phyloP scores from a whole-genome alignment of 73 alveolate species.

The Paramecium octaurelia region DNA sequence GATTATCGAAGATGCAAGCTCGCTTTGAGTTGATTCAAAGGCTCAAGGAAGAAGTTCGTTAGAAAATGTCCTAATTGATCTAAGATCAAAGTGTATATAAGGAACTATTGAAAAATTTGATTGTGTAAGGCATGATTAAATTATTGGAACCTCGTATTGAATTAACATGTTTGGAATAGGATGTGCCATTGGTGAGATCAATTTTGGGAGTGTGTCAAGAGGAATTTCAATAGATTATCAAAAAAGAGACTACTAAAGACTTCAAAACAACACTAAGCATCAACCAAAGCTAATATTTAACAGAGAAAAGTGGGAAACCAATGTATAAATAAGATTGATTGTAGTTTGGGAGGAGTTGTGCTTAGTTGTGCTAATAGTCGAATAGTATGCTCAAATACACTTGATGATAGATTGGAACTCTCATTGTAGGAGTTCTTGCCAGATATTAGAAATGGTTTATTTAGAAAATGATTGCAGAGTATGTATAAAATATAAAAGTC shows the following conservation, averaged over 20 bases:
- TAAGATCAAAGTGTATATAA: constrained; percentile 71
- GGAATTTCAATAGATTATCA: constrained; percentile 70
- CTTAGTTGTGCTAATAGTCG: constrained; percentile 72
- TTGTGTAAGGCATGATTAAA: constrained; percentile 76
- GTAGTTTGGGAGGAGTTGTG: constrained; percentile 76
- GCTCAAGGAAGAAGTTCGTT: constrained; percentile 61
- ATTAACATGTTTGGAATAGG: constrained; percentile 70
- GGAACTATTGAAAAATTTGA: constrained; percentile 73
- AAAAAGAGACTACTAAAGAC: constrained; percentile 65
- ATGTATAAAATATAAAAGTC: neutral
- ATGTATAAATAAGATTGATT: neutral
- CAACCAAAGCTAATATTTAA: constrained; percentile 64
- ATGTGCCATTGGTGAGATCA: constrained; percentile 56
- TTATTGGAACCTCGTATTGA: constrained; percentile 75
- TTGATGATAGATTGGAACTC: constrained; percentile 76
- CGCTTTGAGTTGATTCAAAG: constrained; percentile 71
- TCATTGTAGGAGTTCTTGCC: constrained; percentile 74
- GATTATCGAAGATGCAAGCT: constrained; percentile 76
- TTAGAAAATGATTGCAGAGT: constrained; percentile 12
- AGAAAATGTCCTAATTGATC: constrained; percentile 41
- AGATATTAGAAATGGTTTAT: constrained; percentile 67
- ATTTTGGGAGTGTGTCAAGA: constrained; percentile 62
- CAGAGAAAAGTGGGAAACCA: constrained; percentile 24
- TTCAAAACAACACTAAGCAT: constrained; percentile 54
- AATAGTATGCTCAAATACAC: constrained; percentile 76